Base-by-base conservation (phyloP, 1,284 basidiomycete species). In the Heterobasidion irregulare region DNA sequence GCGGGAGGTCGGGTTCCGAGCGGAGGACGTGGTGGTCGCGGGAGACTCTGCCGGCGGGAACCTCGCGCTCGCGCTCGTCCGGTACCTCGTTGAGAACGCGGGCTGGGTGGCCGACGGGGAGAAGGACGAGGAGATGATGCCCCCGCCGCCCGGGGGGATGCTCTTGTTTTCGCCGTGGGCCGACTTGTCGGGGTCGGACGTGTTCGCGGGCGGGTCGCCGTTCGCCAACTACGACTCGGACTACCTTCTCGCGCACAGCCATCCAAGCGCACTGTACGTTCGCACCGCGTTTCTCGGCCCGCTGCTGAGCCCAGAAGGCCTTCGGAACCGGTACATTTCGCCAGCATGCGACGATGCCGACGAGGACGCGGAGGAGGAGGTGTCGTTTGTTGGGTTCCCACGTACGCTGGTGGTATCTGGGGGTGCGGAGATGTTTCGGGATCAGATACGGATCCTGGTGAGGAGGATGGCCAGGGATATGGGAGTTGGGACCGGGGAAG, bases 41-140 rank as follows among this genome's bases (percentile, higher is more conserved):
- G 86, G 84, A 2, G 83, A 86, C 62, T 75, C 72, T 9, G 79
- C 80, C 0, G 80, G 80, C 3, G 79, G 74, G 0, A 78, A 80
- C 61, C 66, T 80, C 13, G 74, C 71, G 0, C 63, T 78, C 4
- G 75, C 75, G 58, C 54, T 78, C 38, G 61, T 66, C 2, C 68
- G 72, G 1, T 79, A 77, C 62, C 60, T 77, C 33, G 60, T 71
- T 33, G 63, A 69, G 52, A 58, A 68, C 53, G 60, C 57, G 19
- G 54, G 54, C 26, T 47, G 47, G 18, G 53, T 10, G 19, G 48
- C 15, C 48, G 46, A 47, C 46, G 46, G 46, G 2, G 46, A 47
- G 34, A 34, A 35, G 15, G 34, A 2, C 60, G 38, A n/a, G n/a
- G 38, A n/a, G 38, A 41, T 8, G 38, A 10, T 78, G 7, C 73